These are phyloP conservation scores for Chytriomyces confervae DNA, from an alignment of 192 early-diverging fungal genomes.

Conservation along the genomic window DNA sequence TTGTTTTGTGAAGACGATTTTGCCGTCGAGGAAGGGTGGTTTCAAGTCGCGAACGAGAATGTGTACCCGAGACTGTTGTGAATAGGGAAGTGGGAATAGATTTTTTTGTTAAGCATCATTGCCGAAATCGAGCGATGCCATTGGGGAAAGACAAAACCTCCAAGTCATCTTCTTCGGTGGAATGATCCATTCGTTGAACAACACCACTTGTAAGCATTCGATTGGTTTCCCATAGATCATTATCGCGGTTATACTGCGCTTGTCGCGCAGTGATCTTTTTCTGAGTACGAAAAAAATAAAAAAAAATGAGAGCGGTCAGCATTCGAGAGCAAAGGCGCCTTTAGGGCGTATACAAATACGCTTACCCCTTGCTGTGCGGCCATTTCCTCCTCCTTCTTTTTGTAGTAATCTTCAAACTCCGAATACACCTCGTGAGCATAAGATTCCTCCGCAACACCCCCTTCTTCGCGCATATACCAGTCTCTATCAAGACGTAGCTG, in stretches of 20 bases:
- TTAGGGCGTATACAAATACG: slow-evolving; percentile 15
- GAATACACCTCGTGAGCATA: slow-evolving; percentile 78
- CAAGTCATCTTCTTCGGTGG: slow-evolving; percentile 84
- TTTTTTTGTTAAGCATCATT: too few species aligned
- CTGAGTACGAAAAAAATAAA: slow-evolving; percentile 7
- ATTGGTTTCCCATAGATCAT: slow-evolving; percentile 93
- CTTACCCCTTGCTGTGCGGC: slow-evolving; percentile 72
- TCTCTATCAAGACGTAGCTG: slow-evolving; percentile 89
- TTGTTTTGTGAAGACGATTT: slow-evolving; percentile 88
- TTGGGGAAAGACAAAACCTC: slow-evolving; percentile 57
- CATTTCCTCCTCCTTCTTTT: slow-evolving; percentile 84
- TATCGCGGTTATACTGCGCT: slow-evolving; percentile 89
- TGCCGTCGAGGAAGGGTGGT: slow-evolving; percentile 95
- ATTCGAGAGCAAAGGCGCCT: background rate
- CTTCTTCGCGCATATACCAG: slow-evolving; percentile 92
- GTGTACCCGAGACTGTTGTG: slow-evolving; percentile 80
- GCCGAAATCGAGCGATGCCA: too few species aligned
- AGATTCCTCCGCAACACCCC: slow-evolving; percentile 65
- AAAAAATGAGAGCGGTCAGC: background rate
- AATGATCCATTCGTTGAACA: slow-evolving; percentile 75
- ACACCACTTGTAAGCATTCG: slow-evolving; percentile 90
- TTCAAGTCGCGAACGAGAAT: slow-evolving; percentile 91
- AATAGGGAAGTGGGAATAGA: too few species aligned
- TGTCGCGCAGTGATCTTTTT: slow-evolving; percentile 89
- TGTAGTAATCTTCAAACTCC: slow-evolving; percentile 81